Percentiles rank a stretch among this genome's conserved stretches.
These are phyloP conservation scores for Tylopilus intermedius DNA, from an alignment of 768 basidiomycete species.

Conservation along the genomic window DNA sequence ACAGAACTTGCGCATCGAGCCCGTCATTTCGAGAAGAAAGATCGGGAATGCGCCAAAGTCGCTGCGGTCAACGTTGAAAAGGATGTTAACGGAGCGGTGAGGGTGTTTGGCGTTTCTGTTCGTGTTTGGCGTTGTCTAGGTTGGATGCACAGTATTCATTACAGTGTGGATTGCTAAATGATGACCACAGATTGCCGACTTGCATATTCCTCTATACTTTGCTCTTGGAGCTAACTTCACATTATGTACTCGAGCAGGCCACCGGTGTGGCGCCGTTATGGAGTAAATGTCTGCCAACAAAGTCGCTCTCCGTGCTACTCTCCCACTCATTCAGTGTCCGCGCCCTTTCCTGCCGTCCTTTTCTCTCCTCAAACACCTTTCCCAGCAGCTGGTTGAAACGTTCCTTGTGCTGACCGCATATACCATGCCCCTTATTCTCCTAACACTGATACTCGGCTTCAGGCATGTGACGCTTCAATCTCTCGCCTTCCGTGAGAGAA, in stretches of 20 bases:
- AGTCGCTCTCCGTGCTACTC: not conserved
- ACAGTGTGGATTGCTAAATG: not conserved
- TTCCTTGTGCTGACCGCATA: constrained; percentile 41
- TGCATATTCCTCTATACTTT: not conserved
- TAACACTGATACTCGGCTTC: constrained; percentile 41
- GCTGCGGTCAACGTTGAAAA: constrained; percentile 36
- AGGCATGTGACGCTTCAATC: constrained; percentile 54
- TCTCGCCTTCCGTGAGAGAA: constrained; percentile 42
- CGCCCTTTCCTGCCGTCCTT: not conserved
- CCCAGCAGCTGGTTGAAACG: constrained; percentile 54
- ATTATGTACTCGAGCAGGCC: not conserved
- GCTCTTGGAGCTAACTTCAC: not conserved
- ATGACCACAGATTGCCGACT: not conserved
- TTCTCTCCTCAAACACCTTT: constrained; percentile 50
- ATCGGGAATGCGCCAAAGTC: constrained; percentile 38
- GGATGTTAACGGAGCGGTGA: constrained; percentile 35
- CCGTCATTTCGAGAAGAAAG: constrained; percentile 34
- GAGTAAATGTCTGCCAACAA: not conserved
- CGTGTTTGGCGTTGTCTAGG: not conserved
- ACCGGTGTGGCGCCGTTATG: not conserved
- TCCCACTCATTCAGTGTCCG: not conserved
- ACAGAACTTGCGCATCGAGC: constrained; percentile 47
- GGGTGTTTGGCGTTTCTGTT: not conserved
- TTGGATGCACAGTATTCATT: not conserved
- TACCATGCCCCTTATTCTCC: constrained; percentile 60